phyloP scores from a whole-genome alignment of 2,329 filamentous ascomycete genomes.

The Aciculosporium take region DNA sequence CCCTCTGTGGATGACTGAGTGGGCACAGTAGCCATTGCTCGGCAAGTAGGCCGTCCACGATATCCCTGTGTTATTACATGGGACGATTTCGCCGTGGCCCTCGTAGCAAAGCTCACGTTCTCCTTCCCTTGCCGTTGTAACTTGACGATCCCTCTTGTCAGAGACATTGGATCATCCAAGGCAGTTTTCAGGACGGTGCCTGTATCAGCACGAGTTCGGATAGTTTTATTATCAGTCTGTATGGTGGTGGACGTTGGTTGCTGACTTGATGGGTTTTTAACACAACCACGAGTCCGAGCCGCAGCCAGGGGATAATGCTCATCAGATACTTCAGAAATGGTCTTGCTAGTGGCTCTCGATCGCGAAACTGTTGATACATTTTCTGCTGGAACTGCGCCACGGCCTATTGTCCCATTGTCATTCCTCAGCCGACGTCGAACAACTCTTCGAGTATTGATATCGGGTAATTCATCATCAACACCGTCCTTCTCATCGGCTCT shows the following conservation, averaged over 20 bases:
- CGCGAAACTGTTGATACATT: conserved; percentile 8
- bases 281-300: conserved; percentile 24
- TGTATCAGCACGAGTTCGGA: conserved; percentile 13
- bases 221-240: conserved; percentile 19
- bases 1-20: conserved; percentile 18
- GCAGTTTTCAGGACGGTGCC: conserved; percentile 17
- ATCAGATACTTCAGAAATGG: conserved; percentile 12
- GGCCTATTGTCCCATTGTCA: conserved; percentile 13
- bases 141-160: conserved; percentile 45
- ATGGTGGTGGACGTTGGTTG: conserved; percentile 12
- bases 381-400: conserved; percentile 2
- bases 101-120: conserved; percentile 34
- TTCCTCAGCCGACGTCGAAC: conserved; percentile 32
- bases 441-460: conserved; percentile 21
- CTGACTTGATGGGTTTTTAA: conserved; percentile 24
- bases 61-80: conserved; percentile 21
- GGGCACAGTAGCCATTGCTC: conserved; percentile 17
- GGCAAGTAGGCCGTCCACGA: conserved; percentile 29
- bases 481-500: conserved; percentile 38
- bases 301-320: conserved; percentile 10
- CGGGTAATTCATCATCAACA: conserved; percentile 22
- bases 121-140: conserved; percentile 54
- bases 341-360: conserved; percentile 15
- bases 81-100: conserved; percentile 21
- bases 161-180: conserved; percentile 24